Base-by-base conservation (phyloP, 2,329 filamentous ascomycete species). In the Anthostomella pinea region DNA sequence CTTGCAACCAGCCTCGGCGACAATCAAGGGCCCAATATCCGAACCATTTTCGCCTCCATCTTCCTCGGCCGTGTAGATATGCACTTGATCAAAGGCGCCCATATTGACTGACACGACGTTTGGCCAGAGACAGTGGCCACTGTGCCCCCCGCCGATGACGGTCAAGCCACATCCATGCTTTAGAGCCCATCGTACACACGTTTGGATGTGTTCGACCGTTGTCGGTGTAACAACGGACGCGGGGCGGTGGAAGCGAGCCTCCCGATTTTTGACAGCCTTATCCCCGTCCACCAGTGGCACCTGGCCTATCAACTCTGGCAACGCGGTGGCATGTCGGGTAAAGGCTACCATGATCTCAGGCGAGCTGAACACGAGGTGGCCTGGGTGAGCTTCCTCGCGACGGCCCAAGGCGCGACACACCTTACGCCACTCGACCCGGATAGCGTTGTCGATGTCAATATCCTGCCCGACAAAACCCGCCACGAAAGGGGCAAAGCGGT, bases 31-130 rank as follows among this genome's bases (percentile, higher is more conserved):
- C 40, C 21, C 39, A 8, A 47, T 46, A 43, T 41, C 35, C n/a
- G 36, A 37, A 33, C 27, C 37, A 1, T 31, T 35, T 29, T 58
- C 34, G 33, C 24, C 38, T 38, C 20, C 42, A 19, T 53, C 41
- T 8, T 56, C 32, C 42, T 5, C 16, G 16, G 2, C 33, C 5
- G 40, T 38, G 38, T 69, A 14, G 43, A 80, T 54, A 25, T 74
- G 56, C 25, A 81, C 51, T 46, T 68, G 46, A 38, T 75, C 35
- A 55, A 83, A 81, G 9, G 67, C 66, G 9, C 60, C 34, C 77
- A 84, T 81, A 42, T 83, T 75, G 16, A 84, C 48, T 0, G 76
- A 52, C 25, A 81, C 69, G 11, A 76, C 65, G 33, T 70, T 66
- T 2, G 71, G 55, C 66, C 59, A 61, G 27, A 77, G 45, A 53